Percentiles rank a stretch among this genome's conserved stretches.
Conservation (phyloP, 2,329 filamentous ascomycete genomes). For the Aspergillus neotritici region DNA sequence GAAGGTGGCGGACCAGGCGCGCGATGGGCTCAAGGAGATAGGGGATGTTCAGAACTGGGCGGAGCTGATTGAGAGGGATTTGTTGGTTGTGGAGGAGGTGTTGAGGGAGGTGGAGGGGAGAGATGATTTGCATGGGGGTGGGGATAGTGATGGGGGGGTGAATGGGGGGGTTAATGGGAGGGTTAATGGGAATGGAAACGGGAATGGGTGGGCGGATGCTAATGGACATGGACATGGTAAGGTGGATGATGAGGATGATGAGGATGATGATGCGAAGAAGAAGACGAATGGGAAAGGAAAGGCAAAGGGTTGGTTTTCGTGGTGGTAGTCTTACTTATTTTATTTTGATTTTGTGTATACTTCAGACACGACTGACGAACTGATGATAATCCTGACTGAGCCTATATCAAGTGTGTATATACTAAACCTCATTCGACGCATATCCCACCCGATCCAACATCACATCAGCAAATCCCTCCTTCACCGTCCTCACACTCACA, state of each 20-base stretch:
- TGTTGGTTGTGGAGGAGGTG: constrained; percentile 41
- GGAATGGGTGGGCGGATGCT: constrained; percentile 3
- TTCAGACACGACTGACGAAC: too few species aligned
- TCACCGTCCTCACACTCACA: constrained; percentile 49
- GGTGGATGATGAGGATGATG: constrained; percentile 1
- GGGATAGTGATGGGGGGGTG: constrained; percentile 4
- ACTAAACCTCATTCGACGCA: constrained; percentile 15
- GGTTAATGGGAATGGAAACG: constrained; percentile 2
- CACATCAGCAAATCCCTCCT: constrained; percentile 42
- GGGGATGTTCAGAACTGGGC: constrained; percentile 63
- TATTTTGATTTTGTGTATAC: background rate
- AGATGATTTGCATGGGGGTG: constrained; percentile 13
- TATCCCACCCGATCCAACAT: constrained; percentile 21
- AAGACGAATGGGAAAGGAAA: constrained; percentile 3
- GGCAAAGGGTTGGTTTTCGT: constrained; percentile 8
- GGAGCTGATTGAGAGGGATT: constrained; percentile 53
- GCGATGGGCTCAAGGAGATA: constrained; percentile 55
- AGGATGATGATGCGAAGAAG: constrained; percentile 4
- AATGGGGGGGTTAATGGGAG: constrained; percentile 4
- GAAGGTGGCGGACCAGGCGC: constrained; percentile 50
- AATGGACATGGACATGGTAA: constrained; percentile 7
- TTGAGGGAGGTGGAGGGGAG: constrained; percentile 33
- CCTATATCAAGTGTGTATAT: too few species aligned
- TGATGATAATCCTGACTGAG: too few species aligned
- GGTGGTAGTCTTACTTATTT: constrained; percentile 4